A percentile compares a stretch with the other conserved stretches of the same genome.
phyloP scores from a whole-genome alignment of 352 stramenopile genomes.

The Phytopythium cucurbitacearum region DNA sequence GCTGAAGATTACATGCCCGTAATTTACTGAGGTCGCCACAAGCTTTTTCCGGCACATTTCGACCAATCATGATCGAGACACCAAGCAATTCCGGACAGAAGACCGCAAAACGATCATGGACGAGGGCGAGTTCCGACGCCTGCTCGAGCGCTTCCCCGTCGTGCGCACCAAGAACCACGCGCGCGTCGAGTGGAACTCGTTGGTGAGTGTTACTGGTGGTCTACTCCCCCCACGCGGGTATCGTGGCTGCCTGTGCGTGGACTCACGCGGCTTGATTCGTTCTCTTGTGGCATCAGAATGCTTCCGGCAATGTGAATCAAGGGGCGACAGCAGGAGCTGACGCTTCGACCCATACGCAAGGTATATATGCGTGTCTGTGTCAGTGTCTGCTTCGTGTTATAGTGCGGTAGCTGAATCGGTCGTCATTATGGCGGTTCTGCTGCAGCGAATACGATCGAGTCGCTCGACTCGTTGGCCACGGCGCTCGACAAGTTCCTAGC shows the following conservation, averaged over 20 bases:
- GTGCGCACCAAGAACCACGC: conserved; percentile 77
- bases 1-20: too few relatives aligned
- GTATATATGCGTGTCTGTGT: neutral
- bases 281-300: too few relatives aligned
- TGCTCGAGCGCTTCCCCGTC: conserved; percentile 70
- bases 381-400: neutral
- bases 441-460: conserved; percentile 23
- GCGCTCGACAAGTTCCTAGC: conserved; percentile 63
- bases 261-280: too few relatives aligned
- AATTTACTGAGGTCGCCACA: neutral
- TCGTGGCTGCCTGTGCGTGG: too few relatives aligned
- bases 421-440: neutral
- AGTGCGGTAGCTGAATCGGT: too few relatives aligned
- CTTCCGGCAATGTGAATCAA: too few relatives aligned
- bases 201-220: conserved; percentile 24
- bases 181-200: conserved; percentile 77
- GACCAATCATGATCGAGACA: neutral
- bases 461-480: conserved; percentile 34
- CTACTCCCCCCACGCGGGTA: too few relatives aligned
- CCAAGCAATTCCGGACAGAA: neutral
- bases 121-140: conserved; percentile 58
- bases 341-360: neutral
- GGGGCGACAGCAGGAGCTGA: too few relatives aligned
- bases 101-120: conserved; percentile 35
- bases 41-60: neutral